Percentiles rank a stretch among this genome's conserved stretches.
These are phyloP conservation scores for Diphasiastrum complanatum DNA, from an alignment of 83 land plant species.

Conservation along the genomic window DNA sequence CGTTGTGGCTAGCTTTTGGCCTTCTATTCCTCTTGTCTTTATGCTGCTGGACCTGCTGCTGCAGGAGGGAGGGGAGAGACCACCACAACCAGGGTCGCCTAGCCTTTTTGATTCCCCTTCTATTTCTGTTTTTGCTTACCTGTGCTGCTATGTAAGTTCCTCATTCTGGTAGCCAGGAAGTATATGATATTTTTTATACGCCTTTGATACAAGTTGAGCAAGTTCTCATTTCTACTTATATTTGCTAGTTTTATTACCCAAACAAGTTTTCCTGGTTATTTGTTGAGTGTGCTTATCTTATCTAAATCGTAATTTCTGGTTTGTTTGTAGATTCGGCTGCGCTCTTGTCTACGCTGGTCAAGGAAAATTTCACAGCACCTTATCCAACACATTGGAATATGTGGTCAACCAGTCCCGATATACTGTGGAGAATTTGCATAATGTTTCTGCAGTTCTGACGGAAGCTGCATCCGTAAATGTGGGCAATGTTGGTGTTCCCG, in stretches of 20 bases:
- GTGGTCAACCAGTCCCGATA: slow-evolving; percentile 9
- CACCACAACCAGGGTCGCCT: slow-evolving; percentile 2
- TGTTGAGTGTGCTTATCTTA: no score
- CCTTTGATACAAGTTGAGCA: neutral
- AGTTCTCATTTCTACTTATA: neutral
- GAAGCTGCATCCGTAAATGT: slow-evolving; percentile 5
- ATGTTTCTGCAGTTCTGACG: slow-evolving; percentile 1
- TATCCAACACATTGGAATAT: slow-evolving; percentile 10
- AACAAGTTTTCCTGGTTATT: neutral
- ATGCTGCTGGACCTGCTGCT: slow-evolving; percentile 19
- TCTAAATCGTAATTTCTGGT: neutral
- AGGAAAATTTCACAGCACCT: slow-evolving; percentile 4
- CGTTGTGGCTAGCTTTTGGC: slow-evolving; percentile 13
- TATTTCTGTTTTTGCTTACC: slow-evolving; percentile 30
- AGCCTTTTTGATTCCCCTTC: slow-evolving; percentile 3
- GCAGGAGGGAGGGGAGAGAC: neutral
- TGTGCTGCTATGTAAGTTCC: slow-evolving; percentile 16
- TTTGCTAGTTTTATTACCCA: slow-evolving; percentile 1
- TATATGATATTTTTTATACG: neutral
- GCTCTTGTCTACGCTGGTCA: slow-evolving; percentile 16
- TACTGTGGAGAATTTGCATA: slow-evolving; percentile 9
- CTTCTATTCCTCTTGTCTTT: slow-evolving; percentile 8
- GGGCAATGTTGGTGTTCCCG: neutral
- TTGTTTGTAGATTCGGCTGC: slow-evolving; percentile 12
- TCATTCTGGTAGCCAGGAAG: neutral